Base-by-base conservation (phyloP, 2,329 filamentous ascomycete species). In the Stachybotrys chlorohalonatus region DNA sequence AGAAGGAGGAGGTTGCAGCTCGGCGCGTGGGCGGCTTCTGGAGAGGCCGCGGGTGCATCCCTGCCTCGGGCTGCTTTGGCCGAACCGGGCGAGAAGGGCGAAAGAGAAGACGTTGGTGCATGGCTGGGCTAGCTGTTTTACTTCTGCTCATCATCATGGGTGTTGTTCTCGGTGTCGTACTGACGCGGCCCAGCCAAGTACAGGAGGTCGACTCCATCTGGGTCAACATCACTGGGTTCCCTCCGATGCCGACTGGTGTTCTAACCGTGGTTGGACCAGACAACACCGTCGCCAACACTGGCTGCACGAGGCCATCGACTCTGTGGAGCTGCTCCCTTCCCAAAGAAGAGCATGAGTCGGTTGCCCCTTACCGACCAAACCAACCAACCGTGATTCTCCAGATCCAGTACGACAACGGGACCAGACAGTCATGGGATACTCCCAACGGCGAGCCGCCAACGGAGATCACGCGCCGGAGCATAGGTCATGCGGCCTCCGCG, bases 311-410 rank as follows among this genome's bases (percentile, higher is more conserved):
- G 7, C 87, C 87, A 1, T 76, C 83, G 9, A 89, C 87, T 0
- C 70, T 94, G 54, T 97, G 92, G 92, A 95, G 87, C 66, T 97
- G 92, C 68, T 81, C 85, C 11, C 70, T 95, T 15, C 90, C 92
- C 2, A 90, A 90, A 66, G 89, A 91, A 61, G 73, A 89, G 56
- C 88, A 92, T 48, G 71, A 78, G 4, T 77, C 79, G 1, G 81
- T 86, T 48, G 73, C 76, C 1, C 84, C 85, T 0, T 89, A 85
- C 63, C 74, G 78, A 42, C 74, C 84, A 0, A 79, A 86, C 58
- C 82, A 90, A 63, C 91, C 92, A 0, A 89, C 86, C 52, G 90
- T 96, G 64, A 79, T 89, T 51, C 76, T 96, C 58, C 81, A 94
- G 60, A 92, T 96, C 56, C 72, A 89, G 74, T 80, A 84, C 78